Base-by-base conservation (phyloP, 352 stramenopile genomes). In the Phytophthora pistaciae region DNA sequence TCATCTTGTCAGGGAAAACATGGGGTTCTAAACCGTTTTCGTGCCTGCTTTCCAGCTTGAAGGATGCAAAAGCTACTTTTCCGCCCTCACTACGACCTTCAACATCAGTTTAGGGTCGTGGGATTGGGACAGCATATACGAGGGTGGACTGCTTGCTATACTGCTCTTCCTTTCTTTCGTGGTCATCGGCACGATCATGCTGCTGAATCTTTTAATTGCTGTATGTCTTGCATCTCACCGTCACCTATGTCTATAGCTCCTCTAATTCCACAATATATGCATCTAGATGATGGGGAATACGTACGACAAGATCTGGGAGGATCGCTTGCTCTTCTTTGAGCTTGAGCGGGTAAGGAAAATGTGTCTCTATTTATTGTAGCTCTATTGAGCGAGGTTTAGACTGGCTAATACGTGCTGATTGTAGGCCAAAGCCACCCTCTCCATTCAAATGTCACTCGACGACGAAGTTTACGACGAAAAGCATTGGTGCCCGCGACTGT, bases 241-340 rank as follows among this genome's bases (percentile, higher is more conserved):
- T 53, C 7, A 53, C 13, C 9, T 14, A 20, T 52, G 20, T 27
- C 6, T 50, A 14, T 23, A 13, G 18, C 42, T 14, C 7, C 42
- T 38, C 31, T 50, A 50, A 50, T 3, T 20, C 42, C 18, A 23
- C 6, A 11, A 23, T 29, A 29, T 29, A 29, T 33, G 9, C 20
- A 33, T 56, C 13, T 60, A 95, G 88, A 94, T 95, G 88, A 80
- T 94, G 49, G 88, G 86, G 9, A 93, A 91, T 64, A 95, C 86
- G 8, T 95, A 95, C 76, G 84, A 95, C 76, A 93, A 95, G 44
- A 83, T 95, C 6, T 94, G 86, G 86, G 88, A 93, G 76, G 86
- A 95, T 59, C 83, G 84, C 0, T 58, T 95, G 56, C 76, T 92
- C 7, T 95, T 94, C 56, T 95, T 92, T 56, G 85, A 93, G 53